Conservation (phyloP, 2,329 filamentous ascomycete species). For the Teratosphaeria epicoccoides region DNA sequence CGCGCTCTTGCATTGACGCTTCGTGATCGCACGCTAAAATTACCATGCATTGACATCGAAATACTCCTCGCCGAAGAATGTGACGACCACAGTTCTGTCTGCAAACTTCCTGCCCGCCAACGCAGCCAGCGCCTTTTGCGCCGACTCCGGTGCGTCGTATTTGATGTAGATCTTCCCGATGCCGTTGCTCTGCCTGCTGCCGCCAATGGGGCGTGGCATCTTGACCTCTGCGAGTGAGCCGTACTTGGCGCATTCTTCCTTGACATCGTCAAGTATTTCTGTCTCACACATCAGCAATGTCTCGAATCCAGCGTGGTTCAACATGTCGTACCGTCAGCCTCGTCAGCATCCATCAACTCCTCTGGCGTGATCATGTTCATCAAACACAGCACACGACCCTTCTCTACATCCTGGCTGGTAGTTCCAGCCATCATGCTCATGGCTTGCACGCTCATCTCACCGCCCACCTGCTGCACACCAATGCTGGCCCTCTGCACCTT, state of each 20-base stretch:
- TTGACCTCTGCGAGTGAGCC: constrained; percentile 81
- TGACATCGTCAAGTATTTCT: constrained; percentile 96
- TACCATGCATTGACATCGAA: constrained; percentile 89
- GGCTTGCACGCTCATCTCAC: constrained; percentile 93
- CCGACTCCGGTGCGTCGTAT: constrained; percentile 66
- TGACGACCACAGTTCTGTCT: constrained; percentile 89
- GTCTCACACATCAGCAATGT: neutral
- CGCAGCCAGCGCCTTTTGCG: constrained; percentile 75
- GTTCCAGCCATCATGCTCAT: constrained; percentile 97
- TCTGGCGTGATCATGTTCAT: constrained; percentile 98
- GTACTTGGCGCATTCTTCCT: constrained; percentile 87
- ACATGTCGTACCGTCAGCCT: constrained; percentile 68
- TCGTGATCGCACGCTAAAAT: too few species aligned
- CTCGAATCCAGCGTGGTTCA: too few species aligned
- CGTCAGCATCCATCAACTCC: constrained; percentile 84
- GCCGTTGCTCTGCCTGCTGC: constrained; percentile 71
- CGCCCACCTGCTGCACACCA: constrained; percentile 83
- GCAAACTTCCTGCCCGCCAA: constrained; percentile 93
- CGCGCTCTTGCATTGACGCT: neutral
- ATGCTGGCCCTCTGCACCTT: constrained; percentile 84
- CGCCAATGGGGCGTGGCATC: constrained; percentile 76
- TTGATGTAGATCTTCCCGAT: constrained; percentile 98
- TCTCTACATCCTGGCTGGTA: constrained; percentile 59
- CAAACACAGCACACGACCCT: constrained; percentile 75
- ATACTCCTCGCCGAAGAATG: constrained; percentile 96